A percentile compares a stretch with the other conserved stretches of the same genome.
These are phyloP conservation scores for Melocanna baccifera DNA, from an alignment of 176 grass and related monocot genomes.

Conservation along the genomic window DNA sequence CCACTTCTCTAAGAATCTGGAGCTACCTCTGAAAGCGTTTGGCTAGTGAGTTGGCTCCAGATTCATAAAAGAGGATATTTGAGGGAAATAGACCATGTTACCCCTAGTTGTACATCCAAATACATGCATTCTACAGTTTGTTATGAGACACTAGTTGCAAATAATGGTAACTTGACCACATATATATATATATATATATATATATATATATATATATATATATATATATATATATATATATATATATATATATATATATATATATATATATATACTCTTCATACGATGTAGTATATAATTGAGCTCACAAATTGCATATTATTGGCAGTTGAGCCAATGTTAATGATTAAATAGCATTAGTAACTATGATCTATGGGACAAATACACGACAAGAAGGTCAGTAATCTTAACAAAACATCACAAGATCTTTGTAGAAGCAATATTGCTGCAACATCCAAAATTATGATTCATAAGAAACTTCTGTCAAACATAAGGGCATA, in stretches of 20 bases:
- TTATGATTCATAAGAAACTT: too few species aligned
- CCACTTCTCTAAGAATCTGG: too few species aligned
- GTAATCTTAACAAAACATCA: neutral
- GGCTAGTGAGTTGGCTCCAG: too few species aligned
- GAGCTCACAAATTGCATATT: neutral
- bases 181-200: too few species aligned
- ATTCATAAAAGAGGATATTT: too few species aligned
- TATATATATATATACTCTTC: too few species aligned
- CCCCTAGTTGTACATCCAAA: conserved; percentile 21
- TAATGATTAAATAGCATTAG: neutral
- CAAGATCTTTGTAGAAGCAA: neutral
- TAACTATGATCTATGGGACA: neutral
- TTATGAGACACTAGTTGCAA: neutral
- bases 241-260: too few species aligned
- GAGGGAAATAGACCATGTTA: too few species aligned
- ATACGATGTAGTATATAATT: neutral
- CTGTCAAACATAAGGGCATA: too few species aligned
- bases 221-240: too few species aligned
- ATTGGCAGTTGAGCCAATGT: neutral
- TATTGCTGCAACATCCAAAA: neutral
- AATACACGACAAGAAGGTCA: neutral
- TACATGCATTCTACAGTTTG: neutral
- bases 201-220: too few species aligned
- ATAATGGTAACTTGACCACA: neutral
- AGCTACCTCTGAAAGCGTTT: too few species aligned